phyloP scores from a whole-genome alignment of 345 rosid genomes.

The Sonneratia alba region DNA sequence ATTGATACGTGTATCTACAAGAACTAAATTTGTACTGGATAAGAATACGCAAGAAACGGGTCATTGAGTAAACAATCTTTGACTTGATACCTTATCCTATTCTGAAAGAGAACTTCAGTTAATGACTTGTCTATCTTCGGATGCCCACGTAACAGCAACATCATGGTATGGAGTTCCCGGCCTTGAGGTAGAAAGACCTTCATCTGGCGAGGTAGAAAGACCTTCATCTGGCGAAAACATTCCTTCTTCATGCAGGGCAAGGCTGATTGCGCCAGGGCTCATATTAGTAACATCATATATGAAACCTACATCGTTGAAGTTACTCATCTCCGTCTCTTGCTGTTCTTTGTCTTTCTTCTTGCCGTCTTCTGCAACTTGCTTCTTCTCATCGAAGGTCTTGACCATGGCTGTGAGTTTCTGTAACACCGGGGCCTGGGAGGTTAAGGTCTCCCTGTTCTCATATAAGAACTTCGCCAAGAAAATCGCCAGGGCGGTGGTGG shows the following conservation, averaged over 20 bases:
- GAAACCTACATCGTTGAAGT: conserved; percentile 7
- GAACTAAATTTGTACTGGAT: too few species aligned
- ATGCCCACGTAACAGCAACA: background rate
- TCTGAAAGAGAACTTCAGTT: background rate
- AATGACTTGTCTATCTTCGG: background rate
- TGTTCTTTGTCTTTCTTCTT: background rate
- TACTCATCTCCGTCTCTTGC: background rate
- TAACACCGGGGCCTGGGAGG: background rate
- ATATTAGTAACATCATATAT: background rate
- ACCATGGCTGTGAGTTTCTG: conserved; percentile 4
- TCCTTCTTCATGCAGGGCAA: conserved; percentile 9
- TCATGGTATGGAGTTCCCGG: background rate
- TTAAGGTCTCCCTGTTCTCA: conserved; percentile 3
- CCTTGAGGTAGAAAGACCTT: background rate
- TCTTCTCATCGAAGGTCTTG: conserved; percentile 11
- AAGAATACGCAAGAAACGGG: too few species aligned
- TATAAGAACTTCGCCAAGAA: conserved; percentile 5
- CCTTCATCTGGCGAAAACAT: conserved; percentile 1
- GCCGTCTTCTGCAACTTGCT: conserved; percentile 4
- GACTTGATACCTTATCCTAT: too few species aligned
- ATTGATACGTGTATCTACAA: too few species aligned
- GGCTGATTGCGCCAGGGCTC: conserved; percentile 9
- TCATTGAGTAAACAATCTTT: too few species aligned
- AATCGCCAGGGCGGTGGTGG: conserved; percentile 4
- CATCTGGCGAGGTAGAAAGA: conserved; percentile 1